Conservation (phyloP, 1,139 yeast species). For the Saccharomyces uvarum region DNA sequence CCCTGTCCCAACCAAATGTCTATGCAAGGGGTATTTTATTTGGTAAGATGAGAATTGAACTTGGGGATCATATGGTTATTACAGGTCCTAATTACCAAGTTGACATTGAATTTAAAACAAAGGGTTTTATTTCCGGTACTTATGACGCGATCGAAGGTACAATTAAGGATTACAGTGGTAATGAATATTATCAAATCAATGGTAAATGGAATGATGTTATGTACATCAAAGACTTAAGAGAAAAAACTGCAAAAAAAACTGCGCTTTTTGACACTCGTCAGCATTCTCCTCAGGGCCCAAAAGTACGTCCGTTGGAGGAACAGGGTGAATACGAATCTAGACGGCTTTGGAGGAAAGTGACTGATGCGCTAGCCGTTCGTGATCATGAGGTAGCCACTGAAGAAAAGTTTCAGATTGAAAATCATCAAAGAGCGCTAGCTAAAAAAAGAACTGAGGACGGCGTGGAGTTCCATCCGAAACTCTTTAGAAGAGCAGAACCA, state of each 20-base stretch:
- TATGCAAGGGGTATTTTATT: constrained; percentile 91
- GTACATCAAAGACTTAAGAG: constrained; percentile 49
- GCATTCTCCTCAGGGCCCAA: constrained; percentile 50
- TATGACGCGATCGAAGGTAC: constrained; percentile 83
- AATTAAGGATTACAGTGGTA: constrained; percentile 48
- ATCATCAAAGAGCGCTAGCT: constrained; percentile 66
- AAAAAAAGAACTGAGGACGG: constrained; percentile 72
- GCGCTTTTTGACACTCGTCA: constrained; percentile 58
- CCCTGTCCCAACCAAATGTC: constrained; percentile 86
- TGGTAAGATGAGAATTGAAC: constrained; percentile 80
- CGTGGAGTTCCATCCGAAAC: constrained; percentile 68
- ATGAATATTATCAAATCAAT: constrained; percentile 54
- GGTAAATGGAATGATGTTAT: constrained; percentile 94
- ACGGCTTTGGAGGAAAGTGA: constrained; percentile 72
- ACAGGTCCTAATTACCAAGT: constrained; percentile 60
- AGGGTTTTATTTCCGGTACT: constrained; percentile 88
- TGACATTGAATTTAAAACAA: constrained; percentile 87
- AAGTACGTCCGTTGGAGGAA: constrained; percentile 67
- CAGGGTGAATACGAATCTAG: constrained; percentile 81
- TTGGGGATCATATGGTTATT: constrained; percentile 83
- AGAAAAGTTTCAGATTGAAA: constrained; percentile 80
- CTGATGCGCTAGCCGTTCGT: constrained; percentile 65
- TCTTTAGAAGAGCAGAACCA: constrained; percentile 47
- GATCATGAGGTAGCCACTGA: constrained; percentile 83
- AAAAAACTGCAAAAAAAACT: constrained; percentile 39